Percentiles rank a stretch among this genome's conserved stretches.
Conservation (phyloP, 371 early-diverging fungal species). For the Parasitella parasitica region DNA sequence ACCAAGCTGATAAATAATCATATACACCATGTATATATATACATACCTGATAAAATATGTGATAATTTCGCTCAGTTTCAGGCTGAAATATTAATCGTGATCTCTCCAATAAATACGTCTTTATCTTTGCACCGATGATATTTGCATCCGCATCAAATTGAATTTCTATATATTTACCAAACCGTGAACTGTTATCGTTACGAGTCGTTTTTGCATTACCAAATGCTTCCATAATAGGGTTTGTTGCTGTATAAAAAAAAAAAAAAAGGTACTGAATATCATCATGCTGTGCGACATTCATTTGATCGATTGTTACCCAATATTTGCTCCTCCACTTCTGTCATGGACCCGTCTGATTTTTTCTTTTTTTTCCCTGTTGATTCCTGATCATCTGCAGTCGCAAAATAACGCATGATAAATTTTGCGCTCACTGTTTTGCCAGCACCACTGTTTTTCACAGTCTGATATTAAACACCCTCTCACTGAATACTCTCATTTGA, state of each 20-base stretch:
- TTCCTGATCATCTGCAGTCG: conserved; percentile 81
- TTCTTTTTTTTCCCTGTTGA: conserved; percentile 34
- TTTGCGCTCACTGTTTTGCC: conserved; percentile 97
- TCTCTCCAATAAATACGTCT: conserved; percentile 97
- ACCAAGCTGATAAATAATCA: too few relatives aligned
- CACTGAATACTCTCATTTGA: background rate
- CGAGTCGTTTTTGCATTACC: conserved; percentile 99
- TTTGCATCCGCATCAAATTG: conserved; percentile 77
- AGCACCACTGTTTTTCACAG: conserved; percentile 65
- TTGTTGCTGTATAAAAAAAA: conserved; percentile 66
- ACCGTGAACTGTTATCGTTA: conserved; percentile 98
- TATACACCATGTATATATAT: background rate
- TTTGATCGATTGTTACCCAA: conserved; percentile 38
- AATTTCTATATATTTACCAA: conserved; percentile 99
- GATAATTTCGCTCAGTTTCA: conserved; percentile 94
- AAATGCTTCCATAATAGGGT: conserved; percentile 99
- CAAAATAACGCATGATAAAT: conserved; percentile 97
- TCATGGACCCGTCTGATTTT: conserved; percentile 52
- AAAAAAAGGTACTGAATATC: background rate
- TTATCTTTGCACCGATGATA: conserved; percentile 93
- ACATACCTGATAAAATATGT: conserved; percentile 94
- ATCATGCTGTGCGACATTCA: conserved; percentile 7
- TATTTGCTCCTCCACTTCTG: conserved; percentile 81
- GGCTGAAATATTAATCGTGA: conserved; percentile 95
- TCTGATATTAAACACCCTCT: background rate